Evolutionary conservation across 192 early-diverging fungal genomes (phyloP).

Genomic region (Linnemannia schmuckeri): DNA sequence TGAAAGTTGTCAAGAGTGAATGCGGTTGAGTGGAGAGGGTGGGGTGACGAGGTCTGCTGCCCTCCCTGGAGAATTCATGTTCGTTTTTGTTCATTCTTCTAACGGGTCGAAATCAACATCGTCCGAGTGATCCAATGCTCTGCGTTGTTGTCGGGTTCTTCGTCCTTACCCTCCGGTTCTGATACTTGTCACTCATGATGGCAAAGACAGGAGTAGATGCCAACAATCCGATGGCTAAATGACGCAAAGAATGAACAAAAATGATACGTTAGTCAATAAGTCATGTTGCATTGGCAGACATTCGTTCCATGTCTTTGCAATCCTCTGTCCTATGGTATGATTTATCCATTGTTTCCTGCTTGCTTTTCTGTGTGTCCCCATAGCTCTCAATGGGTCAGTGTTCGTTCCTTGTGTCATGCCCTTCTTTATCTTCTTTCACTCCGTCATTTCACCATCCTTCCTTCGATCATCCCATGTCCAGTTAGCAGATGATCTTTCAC

Average conservation of each 20-base stretch:
- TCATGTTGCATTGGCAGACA: background rate
- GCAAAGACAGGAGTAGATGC: constrained; percentile 75
- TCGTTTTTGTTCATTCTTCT: background rate
- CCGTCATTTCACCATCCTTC: background rate
- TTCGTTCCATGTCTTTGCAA: background rate
- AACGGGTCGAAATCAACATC: background rate
- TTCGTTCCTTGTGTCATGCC: background rate
- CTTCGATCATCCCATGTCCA: background rate
- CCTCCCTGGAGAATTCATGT: background rate
- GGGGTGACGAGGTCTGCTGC: background rate
- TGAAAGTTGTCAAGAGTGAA: background rate
- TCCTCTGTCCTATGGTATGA: background rate
- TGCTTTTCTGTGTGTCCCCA: background rate
- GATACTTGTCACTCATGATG: constrained; percentile 77
- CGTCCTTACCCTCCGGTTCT: constrained; percentile 69
- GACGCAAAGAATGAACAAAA: background rate
- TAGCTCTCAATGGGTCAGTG: background rate
- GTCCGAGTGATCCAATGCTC: background rate
- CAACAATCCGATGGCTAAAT: constrained; percentile 72
- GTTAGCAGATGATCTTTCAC: background rate
- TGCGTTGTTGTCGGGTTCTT: background rate
- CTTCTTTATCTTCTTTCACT: background rate
- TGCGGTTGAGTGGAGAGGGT: background rate
- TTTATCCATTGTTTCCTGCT: background rate
- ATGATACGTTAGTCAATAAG: background rate